Evolutionary conservation across 2,329 filamentous ascomycete genomes (phyloP).

Genomic region (Pestalotiopsis sp.): DNA sequence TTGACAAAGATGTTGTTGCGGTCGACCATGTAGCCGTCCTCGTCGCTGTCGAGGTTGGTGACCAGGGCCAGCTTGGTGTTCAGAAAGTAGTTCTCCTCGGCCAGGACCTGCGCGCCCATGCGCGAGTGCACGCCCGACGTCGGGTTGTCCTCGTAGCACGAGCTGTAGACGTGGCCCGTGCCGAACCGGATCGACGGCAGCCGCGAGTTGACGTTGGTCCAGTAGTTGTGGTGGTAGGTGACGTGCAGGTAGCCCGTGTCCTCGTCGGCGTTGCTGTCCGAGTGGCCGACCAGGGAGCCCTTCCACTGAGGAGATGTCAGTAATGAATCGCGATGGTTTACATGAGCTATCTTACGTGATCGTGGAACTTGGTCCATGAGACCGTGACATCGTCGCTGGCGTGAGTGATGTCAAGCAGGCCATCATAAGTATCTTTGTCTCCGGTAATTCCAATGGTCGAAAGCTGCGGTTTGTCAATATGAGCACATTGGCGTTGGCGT

Average conservation of each 20-base stretch:
- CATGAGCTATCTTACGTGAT: slow-evolving; percentile 29
- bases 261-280: slow-evolving; percentile 56
- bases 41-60: slow-evolving; percentile 43
- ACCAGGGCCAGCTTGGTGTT: slow-evolving; percentile 41
- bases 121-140: slow-evolving; percentile 49
- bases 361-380: slow-evolving; percentile 42
- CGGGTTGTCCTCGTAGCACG: slow-evolving; percentile 39
- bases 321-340: not conserved
- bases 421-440: slow-evolving; percentile 45
- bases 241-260: slow-evolving; percentile 66
- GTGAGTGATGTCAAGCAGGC: slow-evolving; percentile 44
- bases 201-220: slow-evolving; percentile 55
- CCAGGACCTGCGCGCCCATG: slow-evolving; percentile 38
- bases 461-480: slow-evolving; percentile 16
- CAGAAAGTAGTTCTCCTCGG: slow-evolving; percentile 43
- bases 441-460: slow-evolving; percentile 29
- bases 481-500: not conserved
- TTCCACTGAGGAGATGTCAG: slow-evolving; percentile 19
- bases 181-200: slow-evolving; percentile 57
- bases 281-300: slow-evolving; percentile 48
- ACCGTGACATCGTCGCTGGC: slow-evolving; percentile 43
- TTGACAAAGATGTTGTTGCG: slow-evolving; percentile 45
- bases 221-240: slow-evolving; percentile 76
- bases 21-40: slow-evolving; percentile 43
- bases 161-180: slow-evolving; percentile 50